Base-by-base conservation (phyloP, 352 stramenopile genomes). In the Globisporangium megalacanthum region DNA sequence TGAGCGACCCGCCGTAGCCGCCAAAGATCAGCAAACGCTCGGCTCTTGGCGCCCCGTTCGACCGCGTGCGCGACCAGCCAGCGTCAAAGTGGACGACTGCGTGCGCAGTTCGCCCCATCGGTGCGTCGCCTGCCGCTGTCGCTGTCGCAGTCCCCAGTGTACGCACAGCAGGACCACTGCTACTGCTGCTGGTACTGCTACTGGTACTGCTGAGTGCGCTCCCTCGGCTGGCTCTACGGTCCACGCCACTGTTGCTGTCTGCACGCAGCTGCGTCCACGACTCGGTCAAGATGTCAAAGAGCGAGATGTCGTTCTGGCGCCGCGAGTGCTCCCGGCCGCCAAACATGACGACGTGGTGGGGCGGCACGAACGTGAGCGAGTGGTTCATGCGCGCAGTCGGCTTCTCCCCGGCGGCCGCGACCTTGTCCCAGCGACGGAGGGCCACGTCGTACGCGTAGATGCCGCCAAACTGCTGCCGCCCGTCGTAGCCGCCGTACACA, bases 21-120 rank as follows among this genome's bases (percentile, higher is more conserved):
- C 81, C 81, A 47, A 91, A 91, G 5, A 91, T 49, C 35, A 91
- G 39, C 13, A 89, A 22, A 14, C 68, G 71, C 54, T 83, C 63
- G 49, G 25, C n/a, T n/a, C n/a, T n/a, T n/a, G n/a, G n/a, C n/a
- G n/a, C n/a, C n/a, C n/a, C n/a, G n/a, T n/a, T n/a, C n/a, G n/a
- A n/a, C 35, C 6, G 48, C 6, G n/a, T 49, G 45, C 17, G 29
- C 14, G 6, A 11, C 35, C 22, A 42, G n/a, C n/a, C n/a, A n/a
- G n/a, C 2, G 11, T 61, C 56, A 47, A 73, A 86, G 4, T 73
- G 48, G 42, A 90, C 62, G 0, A 71, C 65, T 2, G 72, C 60
- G 48, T 90, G 80, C 5, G 74, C 76, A 36, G 73, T 83, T 15
- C 77, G 66, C 25, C 62, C 65, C 17, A 62, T 47, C 8, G 75